Conservation (phyloP, 805 yeast species). For the Zygosaccharomyces bisporus region DNA sequence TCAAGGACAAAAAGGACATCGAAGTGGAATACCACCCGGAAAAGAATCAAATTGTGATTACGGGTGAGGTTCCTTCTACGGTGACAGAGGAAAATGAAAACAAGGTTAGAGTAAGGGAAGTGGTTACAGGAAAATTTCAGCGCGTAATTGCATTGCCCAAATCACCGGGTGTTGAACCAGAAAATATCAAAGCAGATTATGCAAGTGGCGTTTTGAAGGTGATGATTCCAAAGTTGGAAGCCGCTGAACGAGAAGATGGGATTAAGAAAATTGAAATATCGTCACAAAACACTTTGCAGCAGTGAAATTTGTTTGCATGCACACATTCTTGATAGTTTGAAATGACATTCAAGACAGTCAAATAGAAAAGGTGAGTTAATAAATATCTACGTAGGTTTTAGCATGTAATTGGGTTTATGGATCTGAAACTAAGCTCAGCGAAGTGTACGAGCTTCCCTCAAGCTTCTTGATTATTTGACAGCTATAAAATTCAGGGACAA, state of each 20-base stretch:
- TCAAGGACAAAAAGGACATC: slow-evolving; percentile 41
- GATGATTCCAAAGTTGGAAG: slow-evolving; percentile 40
- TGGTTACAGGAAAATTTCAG: slow-evolving; percentile 41
- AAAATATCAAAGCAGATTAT: slow-evolving; percentile 44
- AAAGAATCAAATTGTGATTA: slow-evolving; percentile 40
- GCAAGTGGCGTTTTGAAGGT: slow-evolving; percentile 46
- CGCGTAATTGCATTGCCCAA: slow-evolving; percentile 42
- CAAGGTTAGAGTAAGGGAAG: slow-evolving; percentile 34
- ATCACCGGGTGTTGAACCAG: slow-evolving; percentile 39
- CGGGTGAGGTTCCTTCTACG: slow-evolving; percentile 42
- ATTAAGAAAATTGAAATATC: too few species aligned
- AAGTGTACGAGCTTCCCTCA: too few species aligned
- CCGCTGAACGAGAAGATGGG: neutral
- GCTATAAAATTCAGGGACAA: too few species aligned
- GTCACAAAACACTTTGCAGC: too few species aligned
- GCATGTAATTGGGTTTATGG: too few species aligned
- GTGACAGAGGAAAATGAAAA: slow-evolving; percentile 22
- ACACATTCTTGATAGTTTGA: too few species aligned
- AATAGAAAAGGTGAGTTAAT: too few species aligned
- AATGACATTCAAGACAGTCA: too few species aligned
- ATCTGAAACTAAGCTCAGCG: too few species aligned
- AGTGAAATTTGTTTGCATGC: too few species aligned
- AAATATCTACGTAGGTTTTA: too few species aligned
- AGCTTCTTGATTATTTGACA: too few species aligned
- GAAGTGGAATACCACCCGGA: slow-evolving; percentile 46